Percentiles rank a stretch among this genome's conserved stretches.
phyloP scores from a whole-genome alignment of 1,139 yeast genomes.

The Wickerhamomyces sp. region DNA sequence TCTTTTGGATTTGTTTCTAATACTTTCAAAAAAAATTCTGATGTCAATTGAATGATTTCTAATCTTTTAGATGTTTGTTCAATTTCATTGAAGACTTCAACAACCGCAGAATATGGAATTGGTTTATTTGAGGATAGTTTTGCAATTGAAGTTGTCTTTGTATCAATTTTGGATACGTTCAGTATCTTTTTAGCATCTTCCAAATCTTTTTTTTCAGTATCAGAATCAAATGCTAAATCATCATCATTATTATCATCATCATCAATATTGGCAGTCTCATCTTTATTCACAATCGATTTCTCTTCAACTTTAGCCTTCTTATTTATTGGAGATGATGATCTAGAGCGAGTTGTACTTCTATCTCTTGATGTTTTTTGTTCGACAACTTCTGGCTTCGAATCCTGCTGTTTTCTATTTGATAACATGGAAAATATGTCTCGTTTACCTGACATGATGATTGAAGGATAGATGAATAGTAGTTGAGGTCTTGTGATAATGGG shows the following conservation, averaged over 20 bases:
- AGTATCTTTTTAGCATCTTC: conserved; percentile 19
- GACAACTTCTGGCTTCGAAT: too few relatives aligned
- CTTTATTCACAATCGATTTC: not conserved
- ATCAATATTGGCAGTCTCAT: not conserved
- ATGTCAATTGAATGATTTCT: conserved; percentile 69
- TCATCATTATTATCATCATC: conserved; percentile 7
- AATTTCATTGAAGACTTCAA: conserved; percentile 66
- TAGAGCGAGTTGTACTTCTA: not conserved
- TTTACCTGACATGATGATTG: conserved; percentile 4
- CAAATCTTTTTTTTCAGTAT: conserved; percentile 18
- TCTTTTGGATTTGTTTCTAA: conserved; percentile 53
- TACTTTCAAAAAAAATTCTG: conserved; percentile 64
- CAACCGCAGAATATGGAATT: conserved; percentile 59
- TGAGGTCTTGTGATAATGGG: not conserved
- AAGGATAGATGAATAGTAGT: not conserved
- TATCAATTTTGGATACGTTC: conserved; percentile 6
- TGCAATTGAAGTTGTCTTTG: not conserved
- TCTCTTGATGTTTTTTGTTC: not conserved
- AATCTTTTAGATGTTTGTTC: conserved; percentile 79
- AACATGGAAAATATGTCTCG: conserved; percentile 8
- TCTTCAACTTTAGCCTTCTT: not conserved
- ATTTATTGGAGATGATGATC: not conserved
- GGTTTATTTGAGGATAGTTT: conserved; percentile 14
- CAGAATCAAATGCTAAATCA: conserved; percentile 19
- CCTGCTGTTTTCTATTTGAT: not conserved